Evolutionary conservation across 2,329 filamentous ascomycete genomes (phyloP).

Genomic region (Epicoccum nigrum): DNA sequence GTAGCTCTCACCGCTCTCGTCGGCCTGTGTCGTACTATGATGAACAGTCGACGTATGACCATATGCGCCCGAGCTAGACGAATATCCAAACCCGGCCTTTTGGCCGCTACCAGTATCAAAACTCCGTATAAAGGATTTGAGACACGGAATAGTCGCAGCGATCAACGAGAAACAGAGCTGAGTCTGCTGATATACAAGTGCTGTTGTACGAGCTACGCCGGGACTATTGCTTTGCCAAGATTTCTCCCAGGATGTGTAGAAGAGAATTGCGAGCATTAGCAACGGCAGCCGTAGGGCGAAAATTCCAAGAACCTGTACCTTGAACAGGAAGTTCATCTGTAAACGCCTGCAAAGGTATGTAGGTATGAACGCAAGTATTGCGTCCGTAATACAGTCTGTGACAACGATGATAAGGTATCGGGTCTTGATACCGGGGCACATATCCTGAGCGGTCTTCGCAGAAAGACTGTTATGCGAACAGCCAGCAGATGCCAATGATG

Average conservation of each 20-base stretch:
- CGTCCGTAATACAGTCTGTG: constrained; percentile 32
- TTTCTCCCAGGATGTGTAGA: constrained; percentile 18
- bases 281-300: constrained; percentile 35
- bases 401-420: constrained; percentile 28
- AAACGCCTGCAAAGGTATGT: constrained; percentile 33
- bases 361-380: constrained; percentile 29
- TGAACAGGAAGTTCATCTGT: constrained; percentile 32
- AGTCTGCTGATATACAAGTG: constrained; percentile 30
- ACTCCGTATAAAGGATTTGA: constrained; percentile 35
- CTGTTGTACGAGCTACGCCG: constrained; percentile 21
- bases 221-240: constrained; percentile 23
- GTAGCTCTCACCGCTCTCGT: constrained; percentile 8
- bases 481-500: constrained; percentile 27
- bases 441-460: constrained; percentile 19
- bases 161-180: constrained; percentile 34
- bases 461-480: constrained; percentile 27
- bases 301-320: constrained; percentile 35
- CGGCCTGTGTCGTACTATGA: constrained; percentile 8
- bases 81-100: constrained; percentile 22
- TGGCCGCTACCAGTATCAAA: constrained; percentile 34
- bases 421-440: constrained; percentile 22
- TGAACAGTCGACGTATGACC: constrained; percentile 6
- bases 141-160: constrained; percentile 35
- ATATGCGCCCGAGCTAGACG: constrained; percentile 6
- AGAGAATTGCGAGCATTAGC: constrained; percentile 20